Conservation (phyloP, 352 stramenopile species). For the Globisporangium radiosum region DNA sequence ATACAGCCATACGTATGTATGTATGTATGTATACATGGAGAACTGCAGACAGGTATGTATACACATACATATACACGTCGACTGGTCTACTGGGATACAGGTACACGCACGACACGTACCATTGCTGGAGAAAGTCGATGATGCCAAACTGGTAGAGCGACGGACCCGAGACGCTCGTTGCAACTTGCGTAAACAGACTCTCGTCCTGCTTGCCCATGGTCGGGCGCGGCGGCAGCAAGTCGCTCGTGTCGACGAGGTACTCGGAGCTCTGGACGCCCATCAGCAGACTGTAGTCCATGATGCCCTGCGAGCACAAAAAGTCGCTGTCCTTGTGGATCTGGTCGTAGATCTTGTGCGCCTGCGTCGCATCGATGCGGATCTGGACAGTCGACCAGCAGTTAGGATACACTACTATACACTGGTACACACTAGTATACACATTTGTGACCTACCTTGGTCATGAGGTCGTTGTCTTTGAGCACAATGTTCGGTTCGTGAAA, state of each 20-base stretch:
- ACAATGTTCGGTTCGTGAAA: slow-evolving; percentile 88
- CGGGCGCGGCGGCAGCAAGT: slow-evolving; percentile 31
- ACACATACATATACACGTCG: not conserved
- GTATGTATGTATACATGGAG: not conserved
- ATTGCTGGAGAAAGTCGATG: slow-evolving; percentile 90
- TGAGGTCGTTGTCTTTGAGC: slow-evolving; percentile 86
- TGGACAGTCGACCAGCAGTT: slow-evolving; percentile 9
- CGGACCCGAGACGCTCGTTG: slow-evolving; percentile 80
- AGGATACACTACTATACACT: not conserved
- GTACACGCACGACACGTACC: slow-evolving; percentile 29
- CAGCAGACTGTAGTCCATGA: slow-evolving; percentile 91
- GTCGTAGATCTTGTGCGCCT: slow-evolving; percentile 82
- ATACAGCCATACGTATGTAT: not conserved
- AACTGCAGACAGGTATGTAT: not conserved
- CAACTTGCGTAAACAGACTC: slow-evolving; percentile 67
- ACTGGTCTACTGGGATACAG: not conserved
- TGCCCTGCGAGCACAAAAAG: slow-evolving; percentile 85
- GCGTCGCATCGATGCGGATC: slow-evolving; percentile 73
- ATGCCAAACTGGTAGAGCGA: slow-evolving; percentile 90
- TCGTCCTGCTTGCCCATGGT: slow-evolving; percentile 36
- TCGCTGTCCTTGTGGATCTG: slow-evolving; percentile 86
- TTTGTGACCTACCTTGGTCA: slow-evolving; percentile 56
- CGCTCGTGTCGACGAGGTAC: slow-evolving; percentile 81
- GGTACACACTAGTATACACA: not conserved
- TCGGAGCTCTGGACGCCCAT: slow-evolving; percentile 88